Conservation (phyloP, 257 asterid genomes). For the Oldenlandia corymbosa region DNA sequence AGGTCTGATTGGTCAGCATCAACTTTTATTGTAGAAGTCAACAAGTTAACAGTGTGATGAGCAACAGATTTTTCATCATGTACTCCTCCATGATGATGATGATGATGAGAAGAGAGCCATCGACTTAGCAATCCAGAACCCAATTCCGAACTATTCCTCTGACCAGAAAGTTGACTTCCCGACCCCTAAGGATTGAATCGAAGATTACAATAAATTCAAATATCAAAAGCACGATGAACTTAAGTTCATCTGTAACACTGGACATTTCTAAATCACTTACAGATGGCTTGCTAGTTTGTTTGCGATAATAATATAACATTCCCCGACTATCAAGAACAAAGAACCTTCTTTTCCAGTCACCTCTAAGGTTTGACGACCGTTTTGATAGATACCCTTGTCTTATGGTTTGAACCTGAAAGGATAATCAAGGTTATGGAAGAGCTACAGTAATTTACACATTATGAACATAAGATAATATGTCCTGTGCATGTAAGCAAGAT, state of each 20-base stretch:
- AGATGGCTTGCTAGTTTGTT: conserved; percentile 92
- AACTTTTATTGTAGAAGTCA: conserved; percentile 96
- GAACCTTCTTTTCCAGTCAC: conserved; percentile 99
- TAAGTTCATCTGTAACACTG: background rate
- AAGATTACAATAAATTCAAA: conserved; percentile 8
- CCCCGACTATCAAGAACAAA: conserved; percentile 99
- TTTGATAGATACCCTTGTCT: conserved; percentile 98
- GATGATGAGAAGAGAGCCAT: conserved; percentile 95
- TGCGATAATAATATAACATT: conserved; percentile 97
- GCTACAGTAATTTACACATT: background rate
- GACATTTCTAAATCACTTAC: conserved; percentile 48
- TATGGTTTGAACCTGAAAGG: conserved; percentile 90
- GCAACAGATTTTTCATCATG: conserved; percentile 99
- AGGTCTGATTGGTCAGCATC: conserved; percentile 99
- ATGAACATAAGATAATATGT: conserved; percentile 11
- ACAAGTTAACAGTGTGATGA: conserved; percentile 92
- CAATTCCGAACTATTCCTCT: conserved; percentile 93
- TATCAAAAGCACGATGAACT: conserved; percentile 5
- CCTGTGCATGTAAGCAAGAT: conserved; percentile 12
- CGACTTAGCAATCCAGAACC: conserved; percentile 97
- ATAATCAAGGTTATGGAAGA: background rate
- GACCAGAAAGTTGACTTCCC: conserved; percentile 74
- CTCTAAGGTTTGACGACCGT: conserved; percentile 91
- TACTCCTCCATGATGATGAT: conserved; percentile 92
- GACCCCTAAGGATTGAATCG: conserved; percentile 54